Evolutionary conservation across 2,329 filamentous ascomycete species (phyloP), one percentile per base, ranked within the genome.

Genomic region (Clarireedia hainanense): DNA sequence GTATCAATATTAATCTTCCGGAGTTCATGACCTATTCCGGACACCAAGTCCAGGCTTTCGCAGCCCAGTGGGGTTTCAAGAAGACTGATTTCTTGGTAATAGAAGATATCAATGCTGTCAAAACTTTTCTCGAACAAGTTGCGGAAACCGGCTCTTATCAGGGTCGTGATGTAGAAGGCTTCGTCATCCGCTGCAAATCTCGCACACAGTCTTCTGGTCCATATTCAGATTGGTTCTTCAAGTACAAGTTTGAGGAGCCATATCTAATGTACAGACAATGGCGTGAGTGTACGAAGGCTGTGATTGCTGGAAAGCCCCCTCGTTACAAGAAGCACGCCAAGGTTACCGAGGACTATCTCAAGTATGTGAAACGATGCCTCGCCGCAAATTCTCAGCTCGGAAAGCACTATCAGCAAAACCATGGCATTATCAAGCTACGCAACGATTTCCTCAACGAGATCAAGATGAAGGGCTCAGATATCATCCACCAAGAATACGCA

Each of bases 261-360:
- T 99, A 99, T 69, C 76, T 99, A 58, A 95, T 99, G 90, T 99
- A 97, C 73, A 85, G 94, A 24, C 94, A 99, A 74, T 99, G 94
- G 94, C 85, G 94, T 60, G 94, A 99, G 74, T 95, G 89, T 69
- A 99, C 94, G 43, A 97, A 96, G 71, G 81, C 89, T 5, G 73
- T 97, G 56, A 96, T 99, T 63, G 68, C 79, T 1, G 87, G 87
- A 14, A 87, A 82, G 64, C 73, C 81, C 40, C 89, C 91, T 10
- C 87, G 80, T 61, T 88, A 81, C 74, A 91, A 84, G 74, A 97
- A 97, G 72, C 94, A 99, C 71, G 75, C 82, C 63, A 81, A 85
- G 62, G 94, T 99, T 63, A 99, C 94, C 0, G 85, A 95, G 67
- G 88, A 96, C 68, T 99, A 99, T 68, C 76, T 99, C 6, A 69